Evolutionary conservation across 768 basidiomycete genomes (phyloP), one percentile per base, ranked within the genome.

Genomic region (Amanita inopinata): DNA sequence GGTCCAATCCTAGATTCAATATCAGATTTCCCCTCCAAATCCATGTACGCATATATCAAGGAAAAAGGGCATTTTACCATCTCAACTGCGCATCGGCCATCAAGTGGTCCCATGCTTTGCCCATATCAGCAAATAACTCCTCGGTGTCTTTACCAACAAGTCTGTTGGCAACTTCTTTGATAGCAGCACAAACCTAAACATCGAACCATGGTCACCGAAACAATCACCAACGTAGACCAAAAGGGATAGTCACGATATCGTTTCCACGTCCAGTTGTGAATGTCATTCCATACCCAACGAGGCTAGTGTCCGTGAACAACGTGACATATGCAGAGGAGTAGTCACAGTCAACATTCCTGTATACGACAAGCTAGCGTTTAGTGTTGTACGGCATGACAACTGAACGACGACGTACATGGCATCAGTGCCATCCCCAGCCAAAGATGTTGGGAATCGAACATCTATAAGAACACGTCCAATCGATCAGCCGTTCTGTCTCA

Each of bases 261-360:
- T 92, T 97, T 20, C 93, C 93, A 31, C 93, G 80, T 0, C 90
- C 90, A 51, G 90, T 92, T 8, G 91, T 92, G 59, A 93, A 93
- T 2, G 90, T 91, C 88, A 91, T 88, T 43, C 89, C 90, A 52
- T 90, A 78, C n/a, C 92, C 89, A 36, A 80, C 71, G 33, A 93
- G 77, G 39, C 78, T 71, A 17, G 78, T 70, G n/a, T 82, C 69
- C 2, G 86, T 93, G 48, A 74, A 63, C 44, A 97, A 69, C 17
- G 79, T 73, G 33, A 96, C 70, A 58, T 96, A 96, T 4, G 93
- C 93, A 1, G 91, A 87, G 2, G 89, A 92, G 63, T 96, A 96
- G 64, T 96, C 93, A 62, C 91, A 94, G 43, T 89, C 88, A 23
- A 85, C 84, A 61, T 96, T 94, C 90, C 86, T 89, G 47, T n/a